Percentiles rank a stretch among this genome's conserved stretches.
Conservation (phyloP, 352 stramenopile genomes). For the Saprolegnia diclina region DNA sequence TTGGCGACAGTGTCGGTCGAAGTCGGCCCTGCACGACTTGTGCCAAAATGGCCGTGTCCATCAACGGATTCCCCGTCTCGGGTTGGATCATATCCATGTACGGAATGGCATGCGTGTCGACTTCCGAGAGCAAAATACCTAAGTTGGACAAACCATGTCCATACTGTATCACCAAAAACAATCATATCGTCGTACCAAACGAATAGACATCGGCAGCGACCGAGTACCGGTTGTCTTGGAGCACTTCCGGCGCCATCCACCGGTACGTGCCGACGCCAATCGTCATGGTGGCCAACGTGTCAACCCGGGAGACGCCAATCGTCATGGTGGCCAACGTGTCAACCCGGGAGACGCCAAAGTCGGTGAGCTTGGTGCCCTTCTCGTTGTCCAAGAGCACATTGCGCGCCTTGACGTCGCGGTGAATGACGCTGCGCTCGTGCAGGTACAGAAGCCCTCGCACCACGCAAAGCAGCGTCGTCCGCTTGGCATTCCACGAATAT, state of each 20-base stretch:
- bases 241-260: constrained; percentile 23
- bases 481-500: constrained; percentile 29
- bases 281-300: constrained; percentile 7
- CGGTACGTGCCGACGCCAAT: constrained; percentile 14
- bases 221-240: constrained; percentile 11
- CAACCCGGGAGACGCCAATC: constrained; percentile 22
- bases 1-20: background rate
- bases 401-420: constrained; percentile 8
- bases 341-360: constrained; percentile 26
- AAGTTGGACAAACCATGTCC: background rate
- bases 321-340: constrained; percentile 4
- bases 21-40: background rate
- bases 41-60: background rate
- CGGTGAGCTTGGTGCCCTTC: constrained; percentile 28
- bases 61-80: background rate
- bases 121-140: background rate
- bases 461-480: constrained; percentile 28
- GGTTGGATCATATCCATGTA: background rate
- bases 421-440: constrained; percentile 27
- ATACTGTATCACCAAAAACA: background rate
- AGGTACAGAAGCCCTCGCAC: constrained; percentile 33
- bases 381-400: constrained; percentile 27
- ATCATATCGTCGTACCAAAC: constrained; percentile 9
- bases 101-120: background rate
- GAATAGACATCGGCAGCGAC: constrained; percentile 23